Evolutionary conservation across 768 basidiomycete genomes (phyloP).

Genomic region (Tulasnella sp.): DNA sequence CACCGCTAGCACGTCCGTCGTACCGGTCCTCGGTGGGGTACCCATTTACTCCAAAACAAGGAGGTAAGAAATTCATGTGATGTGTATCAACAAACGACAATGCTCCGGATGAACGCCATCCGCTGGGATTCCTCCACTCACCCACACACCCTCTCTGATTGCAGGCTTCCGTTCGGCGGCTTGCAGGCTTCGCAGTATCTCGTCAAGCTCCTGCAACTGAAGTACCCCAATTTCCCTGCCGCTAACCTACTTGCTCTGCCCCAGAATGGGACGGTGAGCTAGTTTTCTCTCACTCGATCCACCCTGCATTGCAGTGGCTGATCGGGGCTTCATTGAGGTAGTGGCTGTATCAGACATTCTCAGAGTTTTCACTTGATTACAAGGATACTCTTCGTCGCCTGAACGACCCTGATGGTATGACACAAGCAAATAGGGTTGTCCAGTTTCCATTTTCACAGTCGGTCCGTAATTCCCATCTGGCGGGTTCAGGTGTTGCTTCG

Average conservation of each 20-base stretch:
- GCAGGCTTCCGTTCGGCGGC: slow-evolving; percentile 92
- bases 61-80: slow-evolving; percentile 55
- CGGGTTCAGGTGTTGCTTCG: background rate
- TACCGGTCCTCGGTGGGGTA: slow-evolving; percentile 82
- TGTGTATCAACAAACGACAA: background rate
- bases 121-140: background rate
- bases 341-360: slow-evolving; percentile 92
- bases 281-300: background rate
- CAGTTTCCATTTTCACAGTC: slow-evolving; percentile 80
- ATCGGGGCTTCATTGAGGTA: slow-evolving; percentile 43
- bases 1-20: slow-evolving; percentile 85
- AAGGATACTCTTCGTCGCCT: slow-evolving; percentile 64
- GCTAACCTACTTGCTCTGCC: slow-evolving; percentile 25
- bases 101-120: background rate
- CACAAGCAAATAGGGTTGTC: slow-evolving; percentile 67
- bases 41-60: slow-evolving; percentile 86
- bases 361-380: slow-evolving; percentile 59
- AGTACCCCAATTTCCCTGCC: slow-evolving; percentile 91
- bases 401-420: slow-evolving; percentile 66
- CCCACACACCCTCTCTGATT: background rate
- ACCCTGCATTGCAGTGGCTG: background rate
- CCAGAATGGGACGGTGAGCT: slow-evolving; percentile 26
- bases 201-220: slow-evolving; percentile 90
- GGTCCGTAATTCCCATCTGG: slow-evolving; percentile 39
- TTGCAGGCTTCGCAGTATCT: slow-evolving; percentile 89